Evolutionary conservation across 495 filamentous ascomycete species (phyloP).

Genomic region (Chaetomium fimeti): DNA sequence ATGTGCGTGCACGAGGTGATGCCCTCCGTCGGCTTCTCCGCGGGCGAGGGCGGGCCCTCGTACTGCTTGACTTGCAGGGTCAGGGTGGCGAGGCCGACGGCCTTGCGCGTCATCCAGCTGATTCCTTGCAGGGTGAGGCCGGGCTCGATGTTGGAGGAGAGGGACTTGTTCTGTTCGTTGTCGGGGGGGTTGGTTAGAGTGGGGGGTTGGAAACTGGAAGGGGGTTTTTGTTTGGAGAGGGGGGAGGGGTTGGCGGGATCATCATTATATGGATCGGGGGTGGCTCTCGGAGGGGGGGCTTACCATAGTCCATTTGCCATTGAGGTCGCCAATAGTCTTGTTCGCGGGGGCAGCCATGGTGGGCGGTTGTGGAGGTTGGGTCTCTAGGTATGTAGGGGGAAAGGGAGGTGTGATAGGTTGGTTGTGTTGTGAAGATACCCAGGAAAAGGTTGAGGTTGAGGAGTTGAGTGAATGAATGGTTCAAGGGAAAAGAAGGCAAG

Average conservation of each 20-base stretch:
- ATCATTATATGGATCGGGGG: too few species aligned
- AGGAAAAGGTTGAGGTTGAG: neutral
- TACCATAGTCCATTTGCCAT: conserved; percentile 79
- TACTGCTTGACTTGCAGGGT: conserved; percentile 69
- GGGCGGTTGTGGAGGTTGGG: conserved; percentile 14
- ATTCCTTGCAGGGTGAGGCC: conserved; percentile 80
- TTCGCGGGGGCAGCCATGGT: conserved; percentile 80
- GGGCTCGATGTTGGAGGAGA: conserved; percentile 69
- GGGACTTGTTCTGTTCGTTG: conserved; percentile 66
- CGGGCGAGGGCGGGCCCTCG: conserved; percentile 45
- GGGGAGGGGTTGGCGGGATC: neutral
- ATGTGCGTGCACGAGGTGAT: conserved; percentile 58
- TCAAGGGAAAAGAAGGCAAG: neutral
- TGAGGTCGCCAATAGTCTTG: conserved; percentile 70
- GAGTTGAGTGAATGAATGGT: neutral
- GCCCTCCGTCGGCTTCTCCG: conserved; percentile 36
- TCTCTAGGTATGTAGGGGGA: neutral
- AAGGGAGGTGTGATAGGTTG: neutral
- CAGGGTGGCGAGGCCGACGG: conserved; percentile 67
- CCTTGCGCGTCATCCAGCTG: conserved; percentile 77
- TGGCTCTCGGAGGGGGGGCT: conserved; percentile 19
- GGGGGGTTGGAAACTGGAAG: neutral
- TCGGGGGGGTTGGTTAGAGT: neutral
- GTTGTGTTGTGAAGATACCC: neutral
- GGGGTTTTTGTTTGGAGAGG: conserved; percentile 1